phyloP scores from a whole-genome alignment of 2,329 filamentous ascomycete genomes.

The Fusarium armeniacum region DNA sequence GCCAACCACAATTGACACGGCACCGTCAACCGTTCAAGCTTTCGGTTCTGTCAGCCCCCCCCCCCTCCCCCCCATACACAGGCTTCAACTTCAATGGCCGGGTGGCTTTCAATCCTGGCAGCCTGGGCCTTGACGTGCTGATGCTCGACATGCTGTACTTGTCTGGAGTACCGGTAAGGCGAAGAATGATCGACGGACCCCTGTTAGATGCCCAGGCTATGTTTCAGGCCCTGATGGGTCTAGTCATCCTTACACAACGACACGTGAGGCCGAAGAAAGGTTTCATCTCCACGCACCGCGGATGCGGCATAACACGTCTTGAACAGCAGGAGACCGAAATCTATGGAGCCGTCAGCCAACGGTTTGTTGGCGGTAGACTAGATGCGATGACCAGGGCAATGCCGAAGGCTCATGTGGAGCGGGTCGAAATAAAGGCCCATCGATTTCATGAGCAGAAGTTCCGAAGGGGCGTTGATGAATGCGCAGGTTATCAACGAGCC shows the following conservation, averaged over 20 bases:
- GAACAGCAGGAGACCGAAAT: conserved; percentile 35
- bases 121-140: conserved; percentile 36
- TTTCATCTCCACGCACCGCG: conserved; percentile 48
- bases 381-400: conserved; percentile 35
- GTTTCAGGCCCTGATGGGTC: conserved; percentile 45
- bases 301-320: conserved; percentile 46
- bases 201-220: conserved; percentile 44
- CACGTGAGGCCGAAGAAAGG: conserved; percentile 49
- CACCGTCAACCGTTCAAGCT: too few species aligned
- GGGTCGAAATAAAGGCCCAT: conserved; percentile 38
- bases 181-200: conserved; percentile 40
- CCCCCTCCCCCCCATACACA: conserved; percentile 26
- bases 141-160: conserved; percentile 28
- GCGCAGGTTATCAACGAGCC: conserved; percentile 43
- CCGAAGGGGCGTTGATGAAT: conserved; percentile 41
- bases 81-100: conserved; percentile 39
- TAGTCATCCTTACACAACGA: conserved; percentile 45
- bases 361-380: conserved; percentile 27
- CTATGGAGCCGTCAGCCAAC: conserved; percentile 36
- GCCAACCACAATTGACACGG: too few species aligned
- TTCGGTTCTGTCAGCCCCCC: too few species aligned
- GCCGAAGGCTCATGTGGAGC: conserved; percentile 37
- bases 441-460: conserved; percentile 42
- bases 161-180: conserved; percentile 30
- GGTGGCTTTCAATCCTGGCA: conserved; percentile 44